Conservation (phyloP, 2,329 filamentous ascomycete species). For the Arthroderma uncinatum region DNA sequence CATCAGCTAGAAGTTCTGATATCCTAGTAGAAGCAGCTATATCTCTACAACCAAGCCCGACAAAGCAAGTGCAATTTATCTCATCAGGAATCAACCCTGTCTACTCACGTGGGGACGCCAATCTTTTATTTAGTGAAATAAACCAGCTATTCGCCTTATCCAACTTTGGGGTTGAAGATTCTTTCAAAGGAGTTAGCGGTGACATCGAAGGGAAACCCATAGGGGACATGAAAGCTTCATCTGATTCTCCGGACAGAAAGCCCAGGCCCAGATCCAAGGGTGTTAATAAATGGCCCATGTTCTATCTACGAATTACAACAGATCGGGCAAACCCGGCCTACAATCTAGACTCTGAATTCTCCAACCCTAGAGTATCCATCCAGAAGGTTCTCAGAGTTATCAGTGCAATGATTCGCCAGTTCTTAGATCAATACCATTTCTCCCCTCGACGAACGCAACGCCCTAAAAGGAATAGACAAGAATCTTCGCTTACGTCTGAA, state of each 20-base stretch:
- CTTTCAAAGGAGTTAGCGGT: slow-evolving; percentile 20
- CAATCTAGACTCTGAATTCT: slow-evolving; percentile 25
- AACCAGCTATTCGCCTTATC: slow-evolving; percentile 69
- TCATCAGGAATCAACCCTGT: slow-evolving; percentile 64
- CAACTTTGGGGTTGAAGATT: slow-evolving; percentile 57
- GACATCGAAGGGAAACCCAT: slow-evolving; percentile 24
- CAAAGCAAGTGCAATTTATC: slow-evolving; percentile 66
- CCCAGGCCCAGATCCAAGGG: slow-evolving; percentile 46
- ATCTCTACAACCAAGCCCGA: slow-evolving; percentile 58
- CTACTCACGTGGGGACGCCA: slow-evolving; percentile 42
- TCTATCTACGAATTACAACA: slow-evolving; percentile 52
- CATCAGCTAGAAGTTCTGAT: slow-evolving; percentile 53
- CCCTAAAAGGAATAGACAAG: not conserved
- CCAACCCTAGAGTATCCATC: slow-evolving; percentile 35
- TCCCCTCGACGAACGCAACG: slow-evolving; percentile 16
- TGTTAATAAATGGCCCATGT: slow-evolving; percentile 80
- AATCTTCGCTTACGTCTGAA: not conserved
- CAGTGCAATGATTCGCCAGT: slow-evolving; percentile 57
- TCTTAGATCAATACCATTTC: slow-evolving; percentile 62
- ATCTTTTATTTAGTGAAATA: slow-evolving; percentile 62
- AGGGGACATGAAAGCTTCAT: not conserved
- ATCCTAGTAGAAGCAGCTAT: slow-evolving; percentile 60
- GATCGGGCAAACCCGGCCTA: not conserved
- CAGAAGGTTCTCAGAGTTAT: slow-evolving; percentile 53
- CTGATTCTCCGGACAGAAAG: slow-evolving; percentile 24